Base-by-base conservation (phyloP, 1,139 yeast species). In the Nadsonia starkeyi-henricii region DNA sequence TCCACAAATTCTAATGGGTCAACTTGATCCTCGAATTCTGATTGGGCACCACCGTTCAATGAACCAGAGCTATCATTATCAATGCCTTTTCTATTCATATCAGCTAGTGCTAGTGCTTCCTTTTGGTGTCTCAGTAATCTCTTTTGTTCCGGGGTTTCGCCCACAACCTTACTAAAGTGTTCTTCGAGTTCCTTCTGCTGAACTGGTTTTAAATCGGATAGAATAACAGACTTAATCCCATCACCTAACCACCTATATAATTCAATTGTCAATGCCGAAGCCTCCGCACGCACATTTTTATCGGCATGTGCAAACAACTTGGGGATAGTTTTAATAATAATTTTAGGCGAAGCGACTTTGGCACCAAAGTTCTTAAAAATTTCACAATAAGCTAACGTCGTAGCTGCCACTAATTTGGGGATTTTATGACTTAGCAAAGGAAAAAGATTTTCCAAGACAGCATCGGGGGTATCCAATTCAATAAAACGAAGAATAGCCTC, bases 301-400 rank as follows among this genome's bases (percentile, higher is more conserved):
- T 93, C 98, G 1, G 95, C 88, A 62, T 89, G 96, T 2, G 78
- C 81, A 61, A 88, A 88, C 47, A 88, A 64, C 57, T 79, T 81
- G 1, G 85, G 78, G 39, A 91, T 66, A 2, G 65, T 66, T 30
- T 80, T 77, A 37, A 86, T 65, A 0, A 82, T 69, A 1, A 75
- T 69, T 55, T 78, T 75, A 0, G 91, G 83, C 20, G 77, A 67
- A 13, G 85, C 73, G 0, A 79, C 73, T 45, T 69, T 69, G 48
- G 93, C 79, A n/a, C 96, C 96, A 69, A 77, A 91, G 45, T 71
- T 70, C 26, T 69, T 68, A 51, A 81, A 74, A 2, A 86, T 73
- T 45, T 75, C 77, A 42, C 66, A 64, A 44, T 85, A 62, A 1
- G 85, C 79, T 43, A 68, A 64, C 1, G 77, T 74, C 28, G 83